Conservation (phyloP, 2,329 filamentous ascomycete species). For the Phialophora chinensis region DNA sequence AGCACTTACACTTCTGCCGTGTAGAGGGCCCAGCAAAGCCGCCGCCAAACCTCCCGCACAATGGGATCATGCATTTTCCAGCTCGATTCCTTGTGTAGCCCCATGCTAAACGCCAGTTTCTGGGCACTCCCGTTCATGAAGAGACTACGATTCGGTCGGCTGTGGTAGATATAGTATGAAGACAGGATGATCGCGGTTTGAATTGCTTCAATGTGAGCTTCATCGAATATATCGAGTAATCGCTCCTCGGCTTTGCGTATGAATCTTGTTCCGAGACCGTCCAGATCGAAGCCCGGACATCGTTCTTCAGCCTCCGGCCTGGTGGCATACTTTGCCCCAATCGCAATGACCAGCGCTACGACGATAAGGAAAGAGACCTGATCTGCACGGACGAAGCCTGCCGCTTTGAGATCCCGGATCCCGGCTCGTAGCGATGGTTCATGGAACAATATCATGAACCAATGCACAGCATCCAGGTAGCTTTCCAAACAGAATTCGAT, state of each 20-base stretch:
- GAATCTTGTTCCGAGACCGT: slow-evolving; percentile 18
- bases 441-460: slow-evolving; percentile 54
- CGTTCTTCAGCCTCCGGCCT: slow-evolving; percentile 11
- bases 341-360: slow-evolving; percentile 47
- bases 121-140: slow-evolving; percentile 22
- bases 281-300: slow-evolving; percentile 36
- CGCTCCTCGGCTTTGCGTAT: slow-evolving; percentile 43
- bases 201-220: slow-evolving; percentile 42
- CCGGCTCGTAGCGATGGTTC: slow-evolving; percentile 49
- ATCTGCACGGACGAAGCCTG: slow-evolving; percentile 45
- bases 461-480: slow-evolving; percentile 52
- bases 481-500: slow-evolving; percentile 47
- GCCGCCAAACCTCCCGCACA: slow-evolving; percentile 27
- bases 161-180: slow-evolving; percentile 30
- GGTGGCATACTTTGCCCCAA: slow-evolving; percentile 50
- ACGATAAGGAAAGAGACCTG: slow-evolving; percentile 49
- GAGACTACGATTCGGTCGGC: slow-evolving; percentile 29
- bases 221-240: slow-evolving; percentile 51
- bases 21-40: slow-evolving; percentile 33
- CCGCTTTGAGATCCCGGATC: slow-evolving; percentile 43
- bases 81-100: slow-evolving; percentile 28
- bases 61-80: slow-evolving; percentile 30
- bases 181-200: slow-evolving; percentile 29
- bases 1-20: slow-evolving; percentile 26
- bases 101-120: slow-evolving; percentile 25